Evolutionary conservation across 2,329 filamentous ascomycete genomes (phyloP).

Genomic region (Chaetomium sp.): DNA sequence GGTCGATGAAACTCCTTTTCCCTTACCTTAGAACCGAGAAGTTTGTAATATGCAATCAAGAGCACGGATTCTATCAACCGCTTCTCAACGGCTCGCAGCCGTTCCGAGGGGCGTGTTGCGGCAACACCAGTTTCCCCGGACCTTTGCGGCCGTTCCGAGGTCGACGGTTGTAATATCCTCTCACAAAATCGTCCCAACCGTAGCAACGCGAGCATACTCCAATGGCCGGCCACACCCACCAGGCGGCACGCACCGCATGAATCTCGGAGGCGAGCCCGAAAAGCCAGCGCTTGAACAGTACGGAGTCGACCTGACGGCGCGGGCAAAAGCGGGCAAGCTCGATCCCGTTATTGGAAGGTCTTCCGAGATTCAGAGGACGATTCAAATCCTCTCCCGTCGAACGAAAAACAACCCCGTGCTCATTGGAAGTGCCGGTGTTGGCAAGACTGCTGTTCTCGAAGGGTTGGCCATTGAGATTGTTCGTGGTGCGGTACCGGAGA

Average conservation of each 20-base stretch:
- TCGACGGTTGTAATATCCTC: conserved; percentile 3
- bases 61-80: conserved; percentile 32
- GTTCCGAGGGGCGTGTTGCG: conserved; percentile 21
- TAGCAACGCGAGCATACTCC: conserved; percentile 49
- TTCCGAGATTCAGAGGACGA: conserved; percentile 84
- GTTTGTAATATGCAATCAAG: conserved; percentile 33
- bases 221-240: conserved; percentile 78
- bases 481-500: conserved; percentile 87
- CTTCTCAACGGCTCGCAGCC: conserved; percentile 29
- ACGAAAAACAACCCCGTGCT: conserved; percentile 96
- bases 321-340: conserved; percentile 79
- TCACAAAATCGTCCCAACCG: conserved; percentile 33
- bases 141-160: conserved; percentile 4
- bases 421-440: conserved; percentile 86
- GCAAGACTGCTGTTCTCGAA: conserved; percentile 90
- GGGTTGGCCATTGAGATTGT: conserved; percentile 87
- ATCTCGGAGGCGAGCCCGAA: conserved; percentile 67
- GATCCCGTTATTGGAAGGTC: conserved; percentile 95
- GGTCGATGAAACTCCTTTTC: background rate
- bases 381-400: conserved; percentile 83
- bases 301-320: conserved; percentile 81
- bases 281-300: conserved; percentile 88
- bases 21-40: background rate
- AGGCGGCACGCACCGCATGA: conserved; percentile 90
- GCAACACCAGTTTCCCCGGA: conserved; percentile 17